Conservation (phyloP, 768 basidiomycete species). For the Rhodotorula graminis region DNA sequence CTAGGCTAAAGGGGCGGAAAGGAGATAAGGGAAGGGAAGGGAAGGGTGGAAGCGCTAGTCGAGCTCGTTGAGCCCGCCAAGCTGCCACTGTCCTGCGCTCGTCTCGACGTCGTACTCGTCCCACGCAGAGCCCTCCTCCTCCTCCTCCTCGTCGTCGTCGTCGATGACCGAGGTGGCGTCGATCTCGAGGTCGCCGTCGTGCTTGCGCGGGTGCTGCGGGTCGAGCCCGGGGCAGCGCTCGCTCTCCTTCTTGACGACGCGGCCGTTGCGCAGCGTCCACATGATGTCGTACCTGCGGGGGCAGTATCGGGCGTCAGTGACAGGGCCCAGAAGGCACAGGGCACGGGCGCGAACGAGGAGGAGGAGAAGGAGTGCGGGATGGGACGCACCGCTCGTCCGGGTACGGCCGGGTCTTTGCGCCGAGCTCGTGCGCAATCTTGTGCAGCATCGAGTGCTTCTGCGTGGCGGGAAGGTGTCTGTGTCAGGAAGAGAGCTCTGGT, state of each 20-base stretch:
- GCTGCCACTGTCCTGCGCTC: not conserved
- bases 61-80: not conserved
- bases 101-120: too few species aligned
- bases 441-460: conserved; percentile 37
- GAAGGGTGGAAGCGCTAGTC: not conserved
- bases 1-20: too few species aligned
- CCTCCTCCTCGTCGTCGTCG: not conserved
- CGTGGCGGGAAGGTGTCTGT: not conserved
- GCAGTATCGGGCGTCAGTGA: too few species aligned
- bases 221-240: conserved; percentile 34
- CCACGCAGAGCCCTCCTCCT: not conserved
- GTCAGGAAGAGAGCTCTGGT: not conserved
- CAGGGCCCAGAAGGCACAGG: too few species aligned
- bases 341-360: too few species aligned
- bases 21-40: too few species aligned
- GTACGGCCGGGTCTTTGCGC: conserved; percentile 13
- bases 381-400: conserved; percentile 30
- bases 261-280: conserved; percentile 23
- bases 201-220: not conserved
- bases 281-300: conserved; percentile 33
- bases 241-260: conserved; percentile 31
- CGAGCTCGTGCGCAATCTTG: conserved; percentile 21
- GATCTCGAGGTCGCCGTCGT: conserved; percentile 31
- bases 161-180: not conserved
- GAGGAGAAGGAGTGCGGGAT: too few species aligned